Conservation (phyloP, 306 rosid genomes). For the Lagenaria siceraria region DNA sequence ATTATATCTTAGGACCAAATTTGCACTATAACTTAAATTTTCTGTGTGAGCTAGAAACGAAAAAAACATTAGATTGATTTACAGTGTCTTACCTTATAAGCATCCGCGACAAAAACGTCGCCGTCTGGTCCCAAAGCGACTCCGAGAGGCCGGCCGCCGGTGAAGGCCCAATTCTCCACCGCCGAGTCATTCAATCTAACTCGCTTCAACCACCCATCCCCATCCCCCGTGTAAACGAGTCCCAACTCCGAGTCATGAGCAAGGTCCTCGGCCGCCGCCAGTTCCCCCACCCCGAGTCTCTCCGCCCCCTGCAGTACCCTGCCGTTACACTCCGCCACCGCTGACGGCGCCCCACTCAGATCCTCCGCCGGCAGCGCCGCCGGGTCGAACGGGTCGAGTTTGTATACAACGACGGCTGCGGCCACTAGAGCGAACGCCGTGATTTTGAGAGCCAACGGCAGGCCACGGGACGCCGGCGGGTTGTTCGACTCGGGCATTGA, state of each 20-base stretch:
- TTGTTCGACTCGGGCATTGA: slow-evolving; percentile 10
- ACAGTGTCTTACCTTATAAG: slow-evolving; percentile 18
- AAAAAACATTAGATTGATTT: too few relatives aligned
- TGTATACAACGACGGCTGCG: slow-evolving; percentile 17
- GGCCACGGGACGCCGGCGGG: background rate
- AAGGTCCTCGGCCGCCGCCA: slow-evolving; percentile 41
- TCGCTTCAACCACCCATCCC: slow-evolving; percentile 68
- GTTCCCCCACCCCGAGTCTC: slow-evolving; percentile 17
- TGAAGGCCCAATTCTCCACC: slow-evolving; percentile 49
- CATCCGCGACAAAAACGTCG: slow-evolving; percentile 37
- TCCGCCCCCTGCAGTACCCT: slow-evolving; percentile 25
- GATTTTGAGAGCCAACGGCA: background rate
- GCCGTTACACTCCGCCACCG: slow-evolving; percentile 17
- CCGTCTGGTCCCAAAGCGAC: slow-evolving; percentile 20
- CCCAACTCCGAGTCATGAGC: slow-evolving; percentile 25
- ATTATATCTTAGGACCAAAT: too few relatives aligned
- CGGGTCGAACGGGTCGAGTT: slow-evolving; percentile 36
- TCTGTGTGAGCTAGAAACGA: too few relatives aligned
- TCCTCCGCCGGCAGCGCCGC: slow-evolving; percentile 19
- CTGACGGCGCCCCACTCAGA: slow-evolving; percentile 2
- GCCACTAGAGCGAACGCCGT: slow-evolving; percentile 4
- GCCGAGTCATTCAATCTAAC: slow-evolving; percentile 30
- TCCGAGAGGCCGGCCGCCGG: slow-evolving; percentile 78
- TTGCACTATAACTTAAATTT: too few relatives aligned
- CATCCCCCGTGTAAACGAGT: slow-evolving; percentile 52